Evolutionary conservation across 441 rosid genomes (phyloP).

Genomic region (Brassica balearica): DNA sequence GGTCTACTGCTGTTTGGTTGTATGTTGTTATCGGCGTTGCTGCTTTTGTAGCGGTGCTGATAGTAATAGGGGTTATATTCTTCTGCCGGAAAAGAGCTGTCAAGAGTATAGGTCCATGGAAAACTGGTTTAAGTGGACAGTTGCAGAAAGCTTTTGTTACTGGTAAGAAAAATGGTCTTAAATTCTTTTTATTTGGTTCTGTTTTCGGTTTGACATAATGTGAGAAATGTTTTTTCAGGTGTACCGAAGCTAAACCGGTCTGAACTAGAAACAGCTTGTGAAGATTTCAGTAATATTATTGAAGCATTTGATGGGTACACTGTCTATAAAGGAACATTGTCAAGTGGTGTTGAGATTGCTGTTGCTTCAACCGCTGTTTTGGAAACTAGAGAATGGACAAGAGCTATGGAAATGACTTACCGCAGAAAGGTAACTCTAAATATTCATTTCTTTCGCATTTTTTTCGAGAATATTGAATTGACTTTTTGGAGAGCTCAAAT

Average conservation of each 20-base stretch:
- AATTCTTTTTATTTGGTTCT: neutral
- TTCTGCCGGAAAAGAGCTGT: conserved; percentile 58
- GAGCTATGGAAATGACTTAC: conserved; percentile 60
- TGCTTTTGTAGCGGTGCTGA: conserved; percentile 37
- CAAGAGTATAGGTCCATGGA: conserved; percentile 79
- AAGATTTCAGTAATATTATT: conserved; percentile 90
- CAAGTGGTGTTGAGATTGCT: conserved; percentile 91
- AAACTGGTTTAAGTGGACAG: conserved; percentile 89
- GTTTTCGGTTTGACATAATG: conserved; percentile 7
- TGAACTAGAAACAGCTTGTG: conserved; percentile 90
- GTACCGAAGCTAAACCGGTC: conserved; percentile 84
- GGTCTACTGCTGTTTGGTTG: conserved; percentile 49
- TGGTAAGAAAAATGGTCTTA: conserved; percentile 48
- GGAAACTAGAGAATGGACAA: conserved; percentile 67
- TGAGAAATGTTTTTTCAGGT: conserved; percentile 51
- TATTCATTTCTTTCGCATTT: neutral
- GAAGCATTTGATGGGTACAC: conserved; percentile 53
- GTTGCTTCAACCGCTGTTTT: conserved; percentile 60
- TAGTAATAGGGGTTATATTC: conserved; percentile 41
- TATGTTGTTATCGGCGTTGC: conserved; percentile 55
- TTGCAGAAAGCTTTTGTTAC: conserved; percentile 87
- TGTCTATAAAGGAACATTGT: conserved; percentile 84
- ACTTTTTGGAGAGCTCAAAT: neutral
- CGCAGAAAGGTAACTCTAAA: conserved; percentile 56
- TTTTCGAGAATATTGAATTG: neutral